phyloP scores from a whole-genome alignment of 148 eudicot species.

The Camellia japonica region DNA sequence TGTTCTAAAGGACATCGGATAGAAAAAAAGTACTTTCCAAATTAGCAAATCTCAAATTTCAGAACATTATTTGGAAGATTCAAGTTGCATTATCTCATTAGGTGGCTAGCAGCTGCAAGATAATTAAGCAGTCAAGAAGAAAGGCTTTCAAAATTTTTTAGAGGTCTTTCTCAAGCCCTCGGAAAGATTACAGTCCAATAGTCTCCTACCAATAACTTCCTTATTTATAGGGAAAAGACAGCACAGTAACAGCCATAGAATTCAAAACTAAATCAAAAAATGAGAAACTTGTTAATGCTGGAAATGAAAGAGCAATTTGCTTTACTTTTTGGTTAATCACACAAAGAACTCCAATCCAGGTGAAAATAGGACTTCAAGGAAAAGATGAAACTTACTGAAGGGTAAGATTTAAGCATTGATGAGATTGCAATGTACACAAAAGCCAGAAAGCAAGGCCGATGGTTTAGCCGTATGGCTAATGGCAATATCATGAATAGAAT shows the following conservation, averaged over 20 bases:
- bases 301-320: background rate
- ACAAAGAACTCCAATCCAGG: background rate
- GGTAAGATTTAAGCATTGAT: constrained; percentile 93
- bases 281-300: background rate
- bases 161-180: constrained; percentile 6
- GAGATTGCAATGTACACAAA: constrained; percentile 82
- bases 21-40: background rate
- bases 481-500: constrained; percentile 93
- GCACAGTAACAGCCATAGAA: background rate
- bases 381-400: constrained; percentile 63
- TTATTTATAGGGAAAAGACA: background rate
- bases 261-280: background rate
- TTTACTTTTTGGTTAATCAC: background rate
- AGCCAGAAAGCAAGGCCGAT: constrained; percentile 91
- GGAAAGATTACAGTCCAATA: background rate
- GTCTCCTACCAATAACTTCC: background rate
- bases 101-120: constrained; percentile 1
- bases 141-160: background rate
- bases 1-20: background rate
- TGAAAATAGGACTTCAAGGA: background rate
- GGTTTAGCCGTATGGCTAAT: constrained; percentile 80
- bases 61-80: constrained; percentile 1
- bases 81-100: background rate
- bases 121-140: background rate
- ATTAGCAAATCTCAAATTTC: background rate